These are phyloP conservation scores for Didymella keratinophila DNA, from an alignment of 2,329 filamentous ascomycete genomes.

Conservation along the genomic window DNA sequence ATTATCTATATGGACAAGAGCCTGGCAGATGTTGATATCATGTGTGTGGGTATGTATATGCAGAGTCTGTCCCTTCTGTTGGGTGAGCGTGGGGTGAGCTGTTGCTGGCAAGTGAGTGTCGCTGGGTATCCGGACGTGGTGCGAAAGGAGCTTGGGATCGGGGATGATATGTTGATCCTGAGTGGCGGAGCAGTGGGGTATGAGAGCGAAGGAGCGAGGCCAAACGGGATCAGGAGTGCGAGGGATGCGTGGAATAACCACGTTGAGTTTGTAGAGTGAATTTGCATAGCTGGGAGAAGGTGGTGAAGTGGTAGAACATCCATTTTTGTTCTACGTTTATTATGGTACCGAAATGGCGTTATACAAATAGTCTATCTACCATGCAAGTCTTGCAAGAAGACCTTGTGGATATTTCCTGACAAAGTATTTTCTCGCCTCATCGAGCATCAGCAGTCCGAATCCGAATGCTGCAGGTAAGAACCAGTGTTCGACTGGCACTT, in stretches of 20 bases:
- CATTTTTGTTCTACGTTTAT: background rate
- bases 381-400: constrained; percentile 67
- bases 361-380: constrained; percentile 55
- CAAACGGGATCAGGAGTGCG: constrained; percentile 11
- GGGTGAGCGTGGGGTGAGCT: constrained; percentile 29
- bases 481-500: constrained; percentile 75
- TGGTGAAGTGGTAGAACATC: background rate
- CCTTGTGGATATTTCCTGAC: constrained; percentile 68
- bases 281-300: background rate
- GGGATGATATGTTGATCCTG: constrained; percentile 26
- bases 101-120: constrained; percentile 30
- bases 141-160: constrained; percentile 25
- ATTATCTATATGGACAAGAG: constrained; percentile 28
- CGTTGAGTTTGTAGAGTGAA: constrained; percentile 5
- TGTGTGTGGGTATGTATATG: constrained; percentile 36
- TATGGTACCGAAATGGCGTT: background rate
- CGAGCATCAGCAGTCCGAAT: constrained; percentile 67
- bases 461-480: constrained; percentile 80
- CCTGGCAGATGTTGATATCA: constrained; percentile 24
- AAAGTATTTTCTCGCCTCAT: constrained; percentile 71
- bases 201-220: constrained; percentile 9
- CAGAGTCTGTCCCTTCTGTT: constrained; percentile 33
- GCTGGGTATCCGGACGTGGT: constrained; percentile 35
- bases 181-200: constrained; percentile 37
- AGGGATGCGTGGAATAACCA: constrained; percentile 3